phyloP scores from a whole-genome alignment of 225 moss, liverwort and hornwort genomes.

The Rhytidiadelphus loreus region DNA sequence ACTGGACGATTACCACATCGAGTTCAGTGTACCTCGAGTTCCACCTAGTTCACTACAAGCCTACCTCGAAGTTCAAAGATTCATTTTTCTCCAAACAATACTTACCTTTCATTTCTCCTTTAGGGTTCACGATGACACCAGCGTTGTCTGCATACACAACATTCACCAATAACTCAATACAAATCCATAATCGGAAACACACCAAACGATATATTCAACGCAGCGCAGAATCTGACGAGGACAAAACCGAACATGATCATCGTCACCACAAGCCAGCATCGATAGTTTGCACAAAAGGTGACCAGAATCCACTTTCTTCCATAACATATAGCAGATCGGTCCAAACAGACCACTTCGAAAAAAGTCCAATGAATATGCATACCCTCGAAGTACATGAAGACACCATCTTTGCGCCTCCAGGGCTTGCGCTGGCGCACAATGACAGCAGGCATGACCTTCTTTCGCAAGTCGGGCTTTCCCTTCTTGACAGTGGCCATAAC shows the following conservation, averaged over 20 bases:
- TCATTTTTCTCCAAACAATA: neutral
- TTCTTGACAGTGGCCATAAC: constrained; percentile 93
- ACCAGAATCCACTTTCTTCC: neutral
- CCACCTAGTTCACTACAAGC: neutral
- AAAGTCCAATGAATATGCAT: neutral
- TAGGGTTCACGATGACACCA: constrained; percentile 85
- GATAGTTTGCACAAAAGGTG: neutral
- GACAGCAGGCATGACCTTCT: constrained; percentile 93
- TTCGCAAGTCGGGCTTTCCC: constrained; percentile 71
- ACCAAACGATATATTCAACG: neutral
- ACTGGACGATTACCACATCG: neutral
- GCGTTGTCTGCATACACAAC: constrained; percentile 54
- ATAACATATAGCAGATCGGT: neutral
- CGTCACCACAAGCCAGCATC: no score
- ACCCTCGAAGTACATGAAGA: constrained; percentile 97
- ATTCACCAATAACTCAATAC: neutral
- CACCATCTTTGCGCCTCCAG: constrained; percentile 86
- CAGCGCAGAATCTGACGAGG: neutral
- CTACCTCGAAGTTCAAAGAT: neutral
- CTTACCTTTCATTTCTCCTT: constrained; percentile 93
- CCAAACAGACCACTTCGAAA: neutral
- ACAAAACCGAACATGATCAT: neutral
- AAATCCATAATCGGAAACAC: neutral
- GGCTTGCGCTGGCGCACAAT: constrained; percentile 87
- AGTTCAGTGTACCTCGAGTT: neutral